Evolutionary conservation across 129 eudicot species (phyloP), one percentile per base, ranked within the genome.

Genomic region (Chrysanthemum lavandulifolium): DNA sequence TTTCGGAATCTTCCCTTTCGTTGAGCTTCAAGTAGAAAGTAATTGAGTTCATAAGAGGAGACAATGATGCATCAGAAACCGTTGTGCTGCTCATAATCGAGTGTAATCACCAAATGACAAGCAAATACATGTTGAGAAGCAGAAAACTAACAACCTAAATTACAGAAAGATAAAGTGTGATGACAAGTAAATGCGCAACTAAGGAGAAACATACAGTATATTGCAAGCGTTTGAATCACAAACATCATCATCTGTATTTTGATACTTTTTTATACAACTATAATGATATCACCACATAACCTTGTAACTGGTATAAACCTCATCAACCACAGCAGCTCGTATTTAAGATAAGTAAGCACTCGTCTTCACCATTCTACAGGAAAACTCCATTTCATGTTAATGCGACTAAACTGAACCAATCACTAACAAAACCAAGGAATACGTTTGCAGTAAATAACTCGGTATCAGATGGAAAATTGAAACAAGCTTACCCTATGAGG

Each of bases 331-430:
- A 95, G 91, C 74, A 95, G 67, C 82, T 95, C 84, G 88, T 74
- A 78, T 86, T 95, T 69, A 95, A 97, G 78, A 88, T 94, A 76
- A 95, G 87, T 5, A 88, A 82, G 69, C 90, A 95, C 76, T 95
- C 99, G 68, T 95, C 99, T 63, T 81, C 97, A 68, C 96, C 99
- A 57, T 86, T 95, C 99, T 90, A 95, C 82, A 86, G n/a, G 55
- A 18, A 8, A 50, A 63, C 71, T 66, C 48, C 67, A 67, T 48
- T 65, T 84, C 80, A 80, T 33, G 52, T 69, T 77, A 60, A 47
- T 68, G 61, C 19, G 33, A 60, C 25, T 48, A 67, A 71, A n/a
- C 10, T 55, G 60, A 55, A 55, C 23, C 23, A n/a, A 55, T 7
- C 60, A 15, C 60, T 15, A n/a, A 15, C 78, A 27, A 60, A 50